A percentile compares a stretch with the other conserved stretches of the same genome.
Evolutionary conservation across 495 filamentous ascomycete species (phyloP).

Genomic region (Lophiostoma macrostomum): DNA sequence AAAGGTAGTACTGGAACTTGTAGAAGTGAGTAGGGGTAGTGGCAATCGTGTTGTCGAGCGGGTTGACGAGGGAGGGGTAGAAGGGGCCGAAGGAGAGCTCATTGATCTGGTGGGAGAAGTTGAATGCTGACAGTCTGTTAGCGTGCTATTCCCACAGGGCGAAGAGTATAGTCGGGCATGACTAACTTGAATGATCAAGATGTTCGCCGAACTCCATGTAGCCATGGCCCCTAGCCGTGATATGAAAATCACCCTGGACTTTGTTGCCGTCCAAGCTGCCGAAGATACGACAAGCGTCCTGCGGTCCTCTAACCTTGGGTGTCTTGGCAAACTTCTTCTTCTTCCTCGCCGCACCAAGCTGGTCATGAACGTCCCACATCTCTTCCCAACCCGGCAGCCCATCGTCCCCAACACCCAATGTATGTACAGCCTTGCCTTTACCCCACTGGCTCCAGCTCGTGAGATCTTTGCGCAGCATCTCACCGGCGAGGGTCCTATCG

Average conservation of each 20-base stretch:
- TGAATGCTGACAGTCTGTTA: constrained; percentile 63
- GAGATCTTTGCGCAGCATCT: constrained; percentile 67
- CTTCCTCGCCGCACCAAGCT: constrained; percentile 58
- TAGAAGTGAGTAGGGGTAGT: constrained; percentile 74
- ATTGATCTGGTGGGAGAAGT: constrained; percentile 96
- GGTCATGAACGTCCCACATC: constrained; percentile 72
- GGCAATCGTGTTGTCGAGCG: constrained; percentile 86
- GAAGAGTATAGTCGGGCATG: not conserved
- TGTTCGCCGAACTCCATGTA: constrained; percentile 78
- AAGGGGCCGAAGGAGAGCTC: constrained; percentile 95
- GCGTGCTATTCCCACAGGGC: not conserved
- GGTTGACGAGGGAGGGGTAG: constrained; percentile 90
- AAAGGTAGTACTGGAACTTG: constrained; percentile 98
- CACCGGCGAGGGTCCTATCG: constrained; percentile 82
- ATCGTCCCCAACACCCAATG: constrained; percentile 51
- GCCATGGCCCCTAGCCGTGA: constrained; percentile 92
- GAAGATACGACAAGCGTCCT: constrained; percentile 78
- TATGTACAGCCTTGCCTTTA: constrained; percentile 65
- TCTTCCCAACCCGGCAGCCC: constrained; percentile 44
- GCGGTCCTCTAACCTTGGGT: constrained; percentile 56
- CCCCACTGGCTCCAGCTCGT: constrained; percentile 83
- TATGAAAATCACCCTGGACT: constrained; percentile 97
- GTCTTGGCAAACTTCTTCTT: constrained; percentile 70
- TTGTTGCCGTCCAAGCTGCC: constrained; percentile 90
- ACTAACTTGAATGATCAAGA: constrained; percentile 77